These are phyloP conservation scores for Pseudozyma sp. DNA, from an alignment of 1,284 basidiomycete species.

Conservation along the genomic window DNA sequence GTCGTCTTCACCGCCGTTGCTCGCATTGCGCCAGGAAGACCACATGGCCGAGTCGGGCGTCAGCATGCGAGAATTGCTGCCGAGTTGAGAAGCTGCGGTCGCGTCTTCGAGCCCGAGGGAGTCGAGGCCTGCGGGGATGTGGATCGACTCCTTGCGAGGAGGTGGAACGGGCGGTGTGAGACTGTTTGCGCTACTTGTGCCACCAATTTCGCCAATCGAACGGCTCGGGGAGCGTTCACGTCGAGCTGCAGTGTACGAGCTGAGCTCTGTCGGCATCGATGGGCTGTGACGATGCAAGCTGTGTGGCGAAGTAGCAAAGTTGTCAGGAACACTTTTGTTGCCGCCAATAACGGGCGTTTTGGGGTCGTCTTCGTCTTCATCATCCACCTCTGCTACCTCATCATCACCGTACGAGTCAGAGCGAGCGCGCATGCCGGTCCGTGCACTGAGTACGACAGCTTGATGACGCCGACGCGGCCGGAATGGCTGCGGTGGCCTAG, in stretches of 20 bases:
- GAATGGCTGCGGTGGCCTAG: too few relatives aligned
- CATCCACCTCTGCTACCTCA: constrained; percentile 7
- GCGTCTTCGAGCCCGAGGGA: constrained; percentile 2
- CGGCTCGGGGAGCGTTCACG: constrained; percentile 9
- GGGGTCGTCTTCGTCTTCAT: constrained; percentile 38
- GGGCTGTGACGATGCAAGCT: constrained; percentile 41
- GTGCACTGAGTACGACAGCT: constrained; percentile 11
- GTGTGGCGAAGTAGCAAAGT: constrained; percentile 21
- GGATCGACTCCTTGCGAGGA: constrained; percentile 48
- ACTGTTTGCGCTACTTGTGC: constrained; percentile 13
- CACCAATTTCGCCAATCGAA: constrained; percentile 4
- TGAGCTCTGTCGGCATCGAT: constrained; percentile 38
- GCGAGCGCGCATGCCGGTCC: constrained; percentile 6
- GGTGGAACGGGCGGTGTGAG: constrained; percentile 28
- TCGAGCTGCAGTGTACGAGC: constrained; percentile 21
- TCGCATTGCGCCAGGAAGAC: constrained; percentile 16
- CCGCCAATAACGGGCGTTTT: constrained; percentile 34
- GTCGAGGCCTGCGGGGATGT: not conserved
- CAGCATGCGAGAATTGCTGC: constrained; percentile 20
- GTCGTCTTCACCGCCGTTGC: constrained; percentile 8
- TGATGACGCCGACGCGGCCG: constrained; percentile 23
- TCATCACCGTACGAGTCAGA: not conserved
- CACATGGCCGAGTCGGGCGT: constrained; percentile 23
- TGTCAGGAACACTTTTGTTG: constrained; percentile 11
- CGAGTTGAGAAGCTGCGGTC: not conserved